Evolutionary conservation across 2,329 filamentous ascomycete genomes (phyloP).

Genomic region (Aspergillus clavatus): DNA sequence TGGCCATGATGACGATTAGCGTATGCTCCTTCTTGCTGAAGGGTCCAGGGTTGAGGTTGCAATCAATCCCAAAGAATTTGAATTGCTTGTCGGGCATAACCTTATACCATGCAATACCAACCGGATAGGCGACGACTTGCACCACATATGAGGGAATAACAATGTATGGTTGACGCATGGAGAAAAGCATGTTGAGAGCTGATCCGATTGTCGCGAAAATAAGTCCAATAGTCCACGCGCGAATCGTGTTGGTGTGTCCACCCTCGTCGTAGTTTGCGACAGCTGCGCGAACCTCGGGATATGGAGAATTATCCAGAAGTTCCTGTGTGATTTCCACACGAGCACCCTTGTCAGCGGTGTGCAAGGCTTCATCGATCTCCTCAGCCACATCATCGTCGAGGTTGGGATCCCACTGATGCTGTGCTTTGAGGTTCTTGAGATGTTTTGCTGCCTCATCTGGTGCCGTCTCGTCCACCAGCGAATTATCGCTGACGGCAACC

Average conservation of each 20-base stretch:
- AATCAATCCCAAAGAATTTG: conserved; percentile 34
- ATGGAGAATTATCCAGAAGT: conserved; percentile 62
- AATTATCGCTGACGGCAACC: neutral
- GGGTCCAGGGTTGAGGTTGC: conserved; percentile 40
- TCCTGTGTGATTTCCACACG: conserved; percentile 55
- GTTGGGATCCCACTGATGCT: conserved; percentile 62
- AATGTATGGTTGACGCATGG: conserved; percentile 54
- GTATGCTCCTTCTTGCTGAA: conserved; percentile 48
- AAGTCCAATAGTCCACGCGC: conserved; percentile 60
- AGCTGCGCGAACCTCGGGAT: conserved; percentile 62
- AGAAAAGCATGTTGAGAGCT: conserved; percentile 57
- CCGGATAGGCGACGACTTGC: conserved; percentile 58
- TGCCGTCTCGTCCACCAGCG: conserved; percentile 2
- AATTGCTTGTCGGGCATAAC: conserved; percentile 36
- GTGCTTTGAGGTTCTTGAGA: conserved; percentile 55
- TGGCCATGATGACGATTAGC: conserved; percentile 51
- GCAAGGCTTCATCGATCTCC: conserved; percentile 56
- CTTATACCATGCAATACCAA: conserved; percentile 38
- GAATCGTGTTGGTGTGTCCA: conserved; percentile 60
- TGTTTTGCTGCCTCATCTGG: conserved; percentile 23
- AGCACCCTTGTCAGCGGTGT: conserved; percentile 52
- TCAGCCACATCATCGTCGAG: conserved; percentile 59
- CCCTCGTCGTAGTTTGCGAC: conserved; percentile 63
- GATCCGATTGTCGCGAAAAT: conserved; percentile 60
- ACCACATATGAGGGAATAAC: conserved; percentile 58